Evolutionary conservation across 306 rosid species (phyloP).

Genomic region (Chamaecrista fasciculata): DNA sequence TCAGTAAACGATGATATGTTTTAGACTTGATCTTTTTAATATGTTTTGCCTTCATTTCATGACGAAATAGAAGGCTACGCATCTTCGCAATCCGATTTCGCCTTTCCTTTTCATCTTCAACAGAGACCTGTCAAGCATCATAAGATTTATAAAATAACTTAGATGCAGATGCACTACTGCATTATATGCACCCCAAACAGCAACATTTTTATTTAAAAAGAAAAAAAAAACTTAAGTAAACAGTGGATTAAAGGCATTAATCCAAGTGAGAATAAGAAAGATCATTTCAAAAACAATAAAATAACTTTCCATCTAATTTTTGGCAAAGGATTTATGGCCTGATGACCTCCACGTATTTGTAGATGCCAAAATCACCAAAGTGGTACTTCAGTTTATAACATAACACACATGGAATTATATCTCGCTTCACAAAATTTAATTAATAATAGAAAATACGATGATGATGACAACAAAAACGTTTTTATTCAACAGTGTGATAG

Average conservation of each 20-base stretch:
- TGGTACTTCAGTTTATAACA: too few relatives aligned
- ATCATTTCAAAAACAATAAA: neutral
- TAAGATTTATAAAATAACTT: constrained; percentile 10
- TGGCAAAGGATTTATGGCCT: too few relatives aligned
- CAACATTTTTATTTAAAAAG: neutral
- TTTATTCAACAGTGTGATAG: neutral
- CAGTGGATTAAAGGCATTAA: constrained; percentile 3
- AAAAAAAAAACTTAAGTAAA: neutral
- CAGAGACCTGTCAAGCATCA: constrained; percentile 53
- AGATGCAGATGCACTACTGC: neutral
- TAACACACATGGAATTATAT: too few relatives aligned
- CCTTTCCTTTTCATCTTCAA: constrained; percentile 81
- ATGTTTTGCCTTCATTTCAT: constrained; percentile 74
- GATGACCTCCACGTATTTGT: too few relatives aligned
- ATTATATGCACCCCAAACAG: constrained; percentile 13
- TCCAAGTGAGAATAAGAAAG: neutral
- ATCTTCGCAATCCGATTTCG: constrained; percentile 84
- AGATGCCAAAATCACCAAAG: too few relatives aligned
- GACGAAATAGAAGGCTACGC: constrained; percentile 85
- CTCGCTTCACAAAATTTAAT: too few relatives aligned
- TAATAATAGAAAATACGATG: too few relatives aligned
- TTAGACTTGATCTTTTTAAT: constrained; percentile 86
- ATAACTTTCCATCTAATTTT: neutral
- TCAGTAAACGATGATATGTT: constrained; percentile 70
- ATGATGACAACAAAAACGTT: too few relatives aligned